A percentile compares a stretch with the other conserved stretches of the same genome.
Evolutionary conservation across 148 eudicot genomes (phyloP).

Genomic region (Hydrangea macrophylla): DNA sequence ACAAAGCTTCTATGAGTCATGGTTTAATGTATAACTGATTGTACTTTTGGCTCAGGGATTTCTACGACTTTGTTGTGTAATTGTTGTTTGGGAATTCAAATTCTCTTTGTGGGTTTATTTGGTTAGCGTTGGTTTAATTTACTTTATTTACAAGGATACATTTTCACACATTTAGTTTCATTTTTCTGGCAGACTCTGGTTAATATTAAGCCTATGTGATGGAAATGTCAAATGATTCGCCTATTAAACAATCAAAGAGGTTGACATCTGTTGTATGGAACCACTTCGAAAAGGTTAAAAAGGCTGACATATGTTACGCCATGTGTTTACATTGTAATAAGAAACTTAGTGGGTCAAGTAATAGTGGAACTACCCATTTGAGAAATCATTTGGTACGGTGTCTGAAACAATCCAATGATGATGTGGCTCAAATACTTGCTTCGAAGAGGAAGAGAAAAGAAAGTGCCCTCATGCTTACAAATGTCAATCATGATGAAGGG

Average conservation of each 20-base stretch:
- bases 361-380: slow-evolving; percentile 95
- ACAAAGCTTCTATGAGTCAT: too few relatives aligned
- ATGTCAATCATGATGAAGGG: slow-evolving; percentile 51
- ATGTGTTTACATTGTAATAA: slow-evolving; percentile 90
- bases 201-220: slow-evolving; percentile 41
- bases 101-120: neutral
- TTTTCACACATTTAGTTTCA: neutral
- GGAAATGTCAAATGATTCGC: slow-evolving; percentile 66
- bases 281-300: slow-evolving; percentile 91
- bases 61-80: too few relatives aligned
- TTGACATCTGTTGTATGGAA: slow-evolving; percentile 94
- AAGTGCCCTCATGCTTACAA: slow-evolving; percentile 37
- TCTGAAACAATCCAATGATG: slow-evolving; percentile 81
- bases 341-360: slow-evolving; percentile 95
- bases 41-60: too few relatives aligned
- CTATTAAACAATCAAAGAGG: slow-evolving; percentile 89
- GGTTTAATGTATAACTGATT: too few relatives aligned
- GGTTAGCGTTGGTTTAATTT: neutral
- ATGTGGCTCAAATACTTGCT: slow-evolving; percentile 83
- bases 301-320: slow-evolving; percentile 83
- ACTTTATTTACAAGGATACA: neutral
- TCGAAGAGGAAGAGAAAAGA: slow-evolving; percentile 79
- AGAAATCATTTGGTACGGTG: slow-evolving; percentile 96
- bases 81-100: neutral
- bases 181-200: slow-evolving; percentile 30